Evolutionary conservation across 768 basidiomycete species (phyloP).

Genomic region (Amanita rubescens): DNA sequence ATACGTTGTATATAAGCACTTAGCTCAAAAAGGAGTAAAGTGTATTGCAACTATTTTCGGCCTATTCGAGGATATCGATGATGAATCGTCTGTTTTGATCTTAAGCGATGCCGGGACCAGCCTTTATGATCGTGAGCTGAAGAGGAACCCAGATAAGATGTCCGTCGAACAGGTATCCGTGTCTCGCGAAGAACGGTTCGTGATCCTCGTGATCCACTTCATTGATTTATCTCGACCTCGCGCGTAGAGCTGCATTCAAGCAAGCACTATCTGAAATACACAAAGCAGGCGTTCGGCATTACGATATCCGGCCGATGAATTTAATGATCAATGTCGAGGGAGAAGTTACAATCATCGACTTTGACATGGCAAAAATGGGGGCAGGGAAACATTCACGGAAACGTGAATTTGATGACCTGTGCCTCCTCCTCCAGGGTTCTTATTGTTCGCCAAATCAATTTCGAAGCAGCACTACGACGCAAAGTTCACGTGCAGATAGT

Average conservation of each 20-base stretch:
- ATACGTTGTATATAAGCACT: background rate
- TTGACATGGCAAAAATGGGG: background rate
- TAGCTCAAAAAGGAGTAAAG: background rate
- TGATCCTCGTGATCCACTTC: background rate
- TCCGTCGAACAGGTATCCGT: background rate
- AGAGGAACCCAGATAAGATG: background rate
- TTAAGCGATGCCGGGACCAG: background rate
- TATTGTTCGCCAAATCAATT: background rate
- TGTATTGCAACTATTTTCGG: background rate
- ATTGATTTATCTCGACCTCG: background rate
- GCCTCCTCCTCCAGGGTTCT: background rate
- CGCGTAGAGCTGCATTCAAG: background rate
- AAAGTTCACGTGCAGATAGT: background rate
- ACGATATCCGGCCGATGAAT: background rate
- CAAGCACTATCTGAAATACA: background rate
- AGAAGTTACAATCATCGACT: background rate
- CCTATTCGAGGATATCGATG: background rate
- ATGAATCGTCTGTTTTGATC: background rate
- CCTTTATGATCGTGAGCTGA: background rate
- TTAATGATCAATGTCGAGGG: background rate
- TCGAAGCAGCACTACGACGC: background rate
- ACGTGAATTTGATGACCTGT: background rate
- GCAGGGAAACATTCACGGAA: background rate
- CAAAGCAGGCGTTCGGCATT: background rate
- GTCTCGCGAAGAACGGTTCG: background rate